Percentiles rank a stretch among this genome's conserved stretches.
Evolutionary conservation across 441 rosid species (phyloP).

Genomic region (Raphanus hybrid): DNA sequence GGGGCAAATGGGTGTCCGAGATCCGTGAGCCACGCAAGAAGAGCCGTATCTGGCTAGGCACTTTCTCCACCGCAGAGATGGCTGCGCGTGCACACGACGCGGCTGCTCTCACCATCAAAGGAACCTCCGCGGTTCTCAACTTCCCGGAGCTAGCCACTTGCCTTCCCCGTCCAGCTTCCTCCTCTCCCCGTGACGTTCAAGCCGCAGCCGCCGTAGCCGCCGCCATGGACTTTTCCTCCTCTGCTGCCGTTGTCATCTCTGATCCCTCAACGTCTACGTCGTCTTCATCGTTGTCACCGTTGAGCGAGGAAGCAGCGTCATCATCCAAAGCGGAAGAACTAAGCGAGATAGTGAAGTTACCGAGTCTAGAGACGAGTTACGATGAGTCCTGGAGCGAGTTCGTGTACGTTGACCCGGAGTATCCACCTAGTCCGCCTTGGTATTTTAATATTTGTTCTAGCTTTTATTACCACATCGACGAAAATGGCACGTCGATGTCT

Average conservation of each 20-base stretch:
- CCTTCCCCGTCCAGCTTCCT: slow-evolving; percentile 8
- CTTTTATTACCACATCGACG: slow-evolving; percentile 41
- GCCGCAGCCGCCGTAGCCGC: slow-evolving; percentile 31
- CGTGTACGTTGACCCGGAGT: slow-evolving; percentile 53
- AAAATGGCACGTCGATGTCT: slow-evolving; percentile 36
- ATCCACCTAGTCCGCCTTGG: slow-evolving; percentile 57
- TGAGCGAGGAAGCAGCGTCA: slow-evolving; percentile 44
- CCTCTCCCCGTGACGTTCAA: background rate
- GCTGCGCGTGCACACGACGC: slow-evolving; percentile 11
- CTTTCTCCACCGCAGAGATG: slow-evolving; percentile 4
- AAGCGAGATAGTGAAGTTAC: slow-evolving; percentile 65
- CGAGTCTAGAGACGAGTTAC: slow-evolving; percentile 57
- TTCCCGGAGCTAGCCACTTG: background rate
- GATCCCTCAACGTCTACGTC: slow-evolving; percentile 35
- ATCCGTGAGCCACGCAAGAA: slow-evolving; percentile 82
- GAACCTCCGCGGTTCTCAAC: background rate
- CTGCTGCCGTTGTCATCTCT: too few species aligned
- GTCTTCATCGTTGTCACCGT: slow-evolving; percentile 29
- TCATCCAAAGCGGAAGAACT: slow-evolving; percentile 56
- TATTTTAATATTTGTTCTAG: slow-evolving; percentile 40
- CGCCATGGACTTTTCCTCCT: slow-evolving; percentile 33
- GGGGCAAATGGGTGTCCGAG: slow-evolving; percentile 92
- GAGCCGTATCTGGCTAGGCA: slow-evolving; percentile 72
- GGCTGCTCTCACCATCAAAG: slow-evolving; percentile 8
- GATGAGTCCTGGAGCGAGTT: slow-evolving; percentile 61